These are phyloP conservation scores for Entomortierella beljakovae DNA, from an alignment of 192 early-diverging fungal species.

Conservation along the genomic window DNA sequence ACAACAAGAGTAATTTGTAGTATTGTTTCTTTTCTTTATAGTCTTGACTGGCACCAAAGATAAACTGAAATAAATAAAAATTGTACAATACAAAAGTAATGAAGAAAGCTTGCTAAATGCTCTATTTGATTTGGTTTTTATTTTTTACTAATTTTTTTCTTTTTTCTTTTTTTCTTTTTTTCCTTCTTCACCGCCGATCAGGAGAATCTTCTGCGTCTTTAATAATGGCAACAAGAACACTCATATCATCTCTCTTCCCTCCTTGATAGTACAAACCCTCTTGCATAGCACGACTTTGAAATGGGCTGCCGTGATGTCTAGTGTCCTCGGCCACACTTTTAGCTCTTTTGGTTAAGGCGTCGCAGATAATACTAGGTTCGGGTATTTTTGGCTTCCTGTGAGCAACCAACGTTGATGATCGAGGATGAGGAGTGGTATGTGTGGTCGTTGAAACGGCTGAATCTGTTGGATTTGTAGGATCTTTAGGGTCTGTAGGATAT, in stretches of 20 bases:
- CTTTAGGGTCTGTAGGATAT: constrained; percentile 17
- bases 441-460: constrained; percentile 12
- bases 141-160: not conserved
- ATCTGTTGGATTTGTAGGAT: constrained; percentile 19
- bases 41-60: constrained; percentile 45
- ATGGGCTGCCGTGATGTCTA: constrained; percentile 81
- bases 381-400: not conserved
- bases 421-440: not conserved
- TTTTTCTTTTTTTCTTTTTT: not conserved
- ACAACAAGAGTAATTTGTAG: constrained; percentile 8
- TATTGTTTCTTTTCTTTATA: constrained; percentile 2
- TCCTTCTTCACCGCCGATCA: constrained; percentile 24
- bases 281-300: constrained; percentile 92
- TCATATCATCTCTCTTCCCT: constrained; percentile 97
- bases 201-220: constrained; percentile 61
- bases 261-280: constrained; percentile 95
- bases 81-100: not conserved
- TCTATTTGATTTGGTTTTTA: not conserved
- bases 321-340: constrained; percentile 84
- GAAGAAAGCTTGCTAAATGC: not conserved
- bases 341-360: constrained; percentile 83
- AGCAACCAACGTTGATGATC: not conserved
- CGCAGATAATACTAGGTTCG: constrained; percentile 83
- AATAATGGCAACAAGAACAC: constrained; percentile 88
- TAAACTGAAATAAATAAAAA: not conserved